Evolutionary conservation across 805 yeast species (phyloP).

Genomic region (Saturnispora quitensis): DNA sequence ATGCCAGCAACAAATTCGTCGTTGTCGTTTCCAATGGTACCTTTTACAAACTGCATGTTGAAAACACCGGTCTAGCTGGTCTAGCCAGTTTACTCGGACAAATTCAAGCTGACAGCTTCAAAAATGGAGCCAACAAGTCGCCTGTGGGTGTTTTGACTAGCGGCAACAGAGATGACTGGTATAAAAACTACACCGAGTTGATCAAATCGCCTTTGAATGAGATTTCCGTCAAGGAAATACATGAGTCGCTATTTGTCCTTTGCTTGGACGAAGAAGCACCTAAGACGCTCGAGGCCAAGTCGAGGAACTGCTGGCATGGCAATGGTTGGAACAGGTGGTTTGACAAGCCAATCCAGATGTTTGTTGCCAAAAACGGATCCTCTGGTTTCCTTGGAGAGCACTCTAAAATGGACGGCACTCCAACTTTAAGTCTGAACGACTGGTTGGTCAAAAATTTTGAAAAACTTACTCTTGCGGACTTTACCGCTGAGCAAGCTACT

Average conservation of each 20-base stretch:
- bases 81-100: constrained; percentile 50
- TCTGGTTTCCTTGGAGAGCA: constrained; percentile 96
- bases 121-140: constrained; percentile 31
- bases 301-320: constrained; percentile 91
- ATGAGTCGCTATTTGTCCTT: constrained; percentile 69
- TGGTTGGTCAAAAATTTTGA: constrained; percentile 52
- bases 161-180: constrained; percentile 80
- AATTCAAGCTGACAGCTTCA: constrained; percentile 35
- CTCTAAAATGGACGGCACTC: constrained; percentile 97
- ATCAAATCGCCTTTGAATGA: constrained; percentile 51
- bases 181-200: constrained; percentile 48
- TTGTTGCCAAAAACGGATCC: constrained; percentile 71
- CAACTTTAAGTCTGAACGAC: constrained; percentile 83
- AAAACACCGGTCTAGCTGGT: constrained; percentile 40
- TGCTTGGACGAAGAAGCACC: constrained; percentile 72
- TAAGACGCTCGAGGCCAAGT: constrained; percentile 70
- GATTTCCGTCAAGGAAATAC: constrained; percentile 55
- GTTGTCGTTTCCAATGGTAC: constrained; percentile 67
- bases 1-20: constrained; percentile 50
- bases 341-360: constrained; percentile 85
- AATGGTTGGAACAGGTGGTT: constrained; percentile 86
- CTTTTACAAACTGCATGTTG: constrained; percentile 69
- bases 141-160: constrained; percentile 77
- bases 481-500: constrained; percentile 7
- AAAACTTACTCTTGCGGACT: constrained; percentile 21